Conservation (phyloP, 176 grass and related monocot species). For the Bothriochloa decipiens region DNA sequence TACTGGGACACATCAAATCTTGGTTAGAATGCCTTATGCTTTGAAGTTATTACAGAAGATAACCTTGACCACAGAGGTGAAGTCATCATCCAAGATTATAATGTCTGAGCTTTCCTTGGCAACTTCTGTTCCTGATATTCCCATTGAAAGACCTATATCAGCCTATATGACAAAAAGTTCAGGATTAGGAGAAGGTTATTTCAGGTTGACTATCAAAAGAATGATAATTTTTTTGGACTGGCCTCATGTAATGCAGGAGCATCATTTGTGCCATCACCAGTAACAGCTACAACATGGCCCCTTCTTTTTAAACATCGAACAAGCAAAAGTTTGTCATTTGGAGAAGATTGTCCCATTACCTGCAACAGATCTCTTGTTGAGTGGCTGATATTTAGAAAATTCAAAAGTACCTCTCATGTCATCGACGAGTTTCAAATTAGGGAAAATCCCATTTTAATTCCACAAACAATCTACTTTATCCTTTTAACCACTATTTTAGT, state of each 20-base stretch:
- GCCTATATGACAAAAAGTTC: conserved; percentile 67
- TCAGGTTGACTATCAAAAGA: conserved; percentile 8
- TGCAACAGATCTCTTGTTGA: conserved; percentile 42
- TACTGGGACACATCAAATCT: not conserved
- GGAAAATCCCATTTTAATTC: not conserved
- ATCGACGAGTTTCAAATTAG: not conserved
- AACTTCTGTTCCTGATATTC: conserved; percentile 91
- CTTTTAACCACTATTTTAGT: not conserved
- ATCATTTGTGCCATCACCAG: conserved; percentile 97
- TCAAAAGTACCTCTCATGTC: not conserved
- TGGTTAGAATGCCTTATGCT: not conserved
- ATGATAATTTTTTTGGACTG: conserved; percentile 14
- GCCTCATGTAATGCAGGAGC: conserved; percentile 92
- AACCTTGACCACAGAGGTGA: conserved; percentile 94
- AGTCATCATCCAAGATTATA: conserved; percentile 96
- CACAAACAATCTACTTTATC: not conserved
- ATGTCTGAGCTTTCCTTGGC: conserved; percentile 99
- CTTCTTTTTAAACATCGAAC: conserved; percentile 88
- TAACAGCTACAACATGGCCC: conserved; percentile 95
- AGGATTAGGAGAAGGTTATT: conserved; percentile 7
- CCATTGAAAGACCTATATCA: conserved; percentile 98
- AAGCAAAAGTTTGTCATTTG: conserved; percentile 88
- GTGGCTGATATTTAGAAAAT: conserved; percentile 6
- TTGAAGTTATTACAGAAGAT: conserved; percentile 36
- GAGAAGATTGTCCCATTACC: conserved; percentile 96